Percentiles rank a stretch among this genome's conserved stretches.
phyloP scores from a whole-genome alignment of 768 basidiomycete species.

The Mycena epipterygia region DNA sequence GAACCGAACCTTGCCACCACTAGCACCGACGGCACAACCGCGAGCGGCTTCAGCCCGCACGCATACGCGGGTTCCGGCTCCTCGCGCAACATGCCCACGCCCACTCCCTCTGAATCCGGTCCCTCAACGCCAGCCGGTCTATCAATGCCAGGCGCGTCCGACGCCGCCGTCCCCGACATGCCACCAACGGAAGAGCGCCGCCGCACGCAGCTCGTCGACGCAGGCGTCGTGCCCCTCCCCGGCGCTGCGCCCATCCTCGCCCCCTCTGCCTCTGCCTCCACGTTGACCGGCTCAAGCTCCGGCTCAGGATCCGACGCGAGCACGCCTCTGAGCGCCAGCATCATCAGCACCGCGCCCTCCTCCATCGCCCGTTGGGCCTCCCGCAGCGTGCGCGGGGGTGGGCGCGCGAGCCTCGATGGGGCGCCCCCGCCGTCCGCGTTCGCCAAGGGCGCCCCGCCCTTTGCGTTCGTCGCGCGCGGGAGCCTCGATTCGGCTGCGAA shows the following conservation, averaged over 20 bases:
- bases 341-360: neutral
- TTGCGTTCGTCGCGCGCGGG: neutral
- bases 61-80: conserved; percentile 19
- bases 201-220: neutral
- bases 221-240: conserved; percentile 1
- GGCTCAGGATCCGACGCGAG: neutral
- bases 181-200: neutral
- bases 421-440: neutral
- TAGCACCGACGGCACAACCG: conserved; percentile 7
- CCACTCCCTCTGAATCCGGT: neutral
- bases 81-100: neutral
- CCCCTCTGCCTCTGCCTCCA: neutral
- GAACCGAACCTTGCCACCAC: too few species aligned
- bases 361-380: neutral
- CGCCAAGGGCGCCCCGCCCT: neutral
- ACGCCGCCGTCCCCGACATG: neutral
- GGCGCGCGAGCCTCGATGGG: neutral
- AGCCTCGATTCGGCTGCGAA: neutral
- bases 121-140: neutral
- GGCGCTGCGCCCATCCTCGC: neutral
- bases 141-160: neutral
- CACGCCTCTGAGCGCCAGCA: neutral
- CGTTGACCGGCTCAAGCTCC: neutral
- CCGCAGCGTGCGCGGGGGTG: neutral
- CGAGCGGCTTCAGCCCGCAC: conserved; percentile 23